Evolutionary conservation across 2,329 filamentous ascomycete species (phyloP).

Genomic region (Alternaria longipes): DNA sequence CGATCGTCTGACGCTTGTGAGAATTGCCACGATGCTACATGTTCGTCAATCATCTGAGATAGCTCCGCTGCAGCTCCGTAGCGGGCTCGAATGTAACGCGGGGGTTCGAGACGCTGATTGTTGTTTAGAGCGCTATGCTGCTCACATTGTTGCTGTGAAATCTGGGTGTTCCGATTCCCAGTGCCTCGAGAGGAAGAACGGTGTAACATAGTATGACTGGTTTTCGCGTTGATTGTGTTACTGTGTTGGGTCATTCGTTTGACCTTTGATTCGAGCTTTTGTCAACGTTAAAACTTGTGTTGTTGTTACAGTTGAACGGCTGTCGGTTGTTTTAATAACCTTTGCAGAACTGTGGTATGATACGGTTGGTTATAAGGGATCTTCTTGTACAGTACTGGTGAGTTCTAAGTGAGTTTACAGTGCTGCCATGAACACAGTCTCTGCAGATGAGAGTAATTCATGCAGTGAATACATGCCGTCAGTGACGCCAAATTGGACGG

Average conservation of each 20-base stretch:
- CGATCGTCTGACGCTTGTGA: constrained; percentile 2
- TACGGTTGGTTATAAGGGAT: background rate
- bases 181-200: constrained; percentile 2
- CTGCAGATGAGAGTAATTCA: background rate
- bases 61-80: constrained; percentile 2
- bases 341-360: background rate
- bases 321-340: background rate
- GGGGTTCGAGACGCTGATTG: constrained; percentile 7
- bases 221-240: background rate
- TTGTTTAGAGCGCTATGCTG: constrained; percentile 1
- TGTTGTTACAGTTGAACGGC: background rate
- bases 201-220: background rate
- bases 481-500: background rate
- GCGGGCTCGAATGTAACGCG: constrained; percentile 15
- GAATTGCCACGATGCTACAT: constrained; percentile 25
- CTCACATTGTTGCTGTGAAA: background rate
- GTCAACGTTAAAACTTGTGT: background rate
- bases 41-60: constrained; percentile 28
- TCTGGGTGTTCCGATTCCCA: background rate
- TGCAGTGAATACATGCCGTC: background rate
- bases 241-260: background rate
- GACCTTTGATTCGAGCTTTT: background rate
- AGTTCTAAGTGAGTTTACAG: background rate
- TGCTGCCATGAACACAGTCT: background rate
- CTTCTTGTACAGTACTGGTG: background rate